Evolutionary conservation across 23 red algal species (phyloP).

Genomic region (Chondrus crispus): DNA sequence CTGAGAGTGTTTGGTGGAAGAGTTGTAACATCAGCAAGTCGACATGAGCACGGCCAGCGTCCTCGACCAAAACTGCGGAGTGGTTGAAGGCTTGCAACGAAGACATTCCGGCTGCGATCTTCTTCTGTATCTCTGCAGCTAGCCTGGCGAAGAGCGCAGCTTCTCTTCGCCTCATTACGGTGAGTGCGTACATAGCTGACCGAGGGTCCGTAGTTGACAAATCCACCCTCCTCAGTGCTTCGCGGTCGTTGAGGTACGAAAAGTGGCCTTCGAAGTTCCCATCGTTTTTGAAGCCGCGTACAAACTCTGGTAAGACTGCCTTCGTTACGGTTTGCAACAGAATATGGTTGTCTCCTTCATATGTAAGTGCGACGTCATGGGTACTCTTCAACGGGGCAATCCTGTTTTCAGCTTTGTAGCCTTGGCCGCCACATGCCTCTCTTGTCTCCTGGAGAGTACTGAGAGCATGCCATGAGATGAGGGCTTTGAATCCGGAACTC

Average conservation of each 20-base stretch:
- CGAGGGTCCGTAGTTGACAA: background rate
- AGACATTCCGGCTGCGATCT: background rate
- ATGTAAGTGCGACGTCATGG: slow-evolving; percentile 66
- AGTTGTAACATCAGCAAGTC: slow-evolving; percentile 31
- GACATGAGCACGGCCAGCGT: slow-evolving; percentile 38
- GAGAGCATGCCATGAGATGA: slow-evolving; percentile 76
- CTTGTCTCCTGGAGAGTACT: slow-evolving; percentile 81
- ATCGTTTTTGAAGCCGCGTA: slow-evolving; percentile 11
- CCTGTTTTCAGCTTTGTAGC: slow-evolving; percentile 87
- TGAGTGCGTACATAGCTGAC: slow-evolving; percentile 15
- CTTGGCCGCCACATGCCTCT: slow-evolving; percentile 97
- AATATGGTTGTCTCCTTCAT: slow-evolving; percentile 94
- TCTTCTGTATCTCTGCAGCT: background rate
- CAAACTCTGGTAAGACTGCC: slow-evolving; percentile 36
- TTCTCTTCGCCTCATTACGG: slow-evolving; percentile 36
- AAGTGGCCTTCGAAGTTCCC: slow-evolving; percentile 13
- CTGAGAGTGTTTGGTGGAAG: slow-evolving; percentile 4
- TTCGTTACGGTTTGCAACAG: slow-evolving; percentile 85
- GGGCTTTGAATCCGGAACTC: slow-evolving; percentile 92
- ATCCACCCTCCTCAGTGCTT: background rate
- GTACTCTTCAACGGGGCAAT: slow-evolving; percentile 71
- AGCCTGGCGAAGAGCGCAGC: slow-evolving; percentile 27
- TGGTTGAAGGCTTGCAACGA: slow-evolving; percentile 49
- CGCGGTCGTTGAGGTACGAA: slow-evolving; percentile 51
- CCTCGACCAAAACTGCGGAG: slow-evolving; percentile 6